Base-by-base conservation (phyloP, 768 basidiomycete species). In the Rhizopogon sp. region DNA sequence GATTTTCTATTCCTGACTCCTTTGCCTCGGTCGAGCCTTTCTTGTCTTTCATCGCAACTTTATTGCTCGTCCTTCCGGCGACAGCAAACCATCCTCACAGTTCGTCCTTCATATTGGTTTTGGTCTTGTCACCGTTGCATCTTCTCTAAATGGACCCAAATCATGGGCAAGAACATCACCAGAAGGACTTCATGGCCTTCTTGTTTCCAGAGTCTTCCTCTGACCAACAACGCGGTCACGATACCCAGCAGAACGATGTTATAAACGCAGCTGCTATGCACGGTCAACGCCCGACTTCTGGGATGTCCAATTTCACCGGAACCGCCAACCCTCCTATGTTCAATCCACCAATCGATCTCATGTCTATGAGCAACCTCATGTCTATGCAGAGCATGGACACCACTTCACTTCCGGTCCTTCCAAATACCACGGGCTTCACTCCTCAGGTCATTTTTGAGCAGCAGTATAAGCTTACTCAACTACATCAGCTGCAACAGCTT, bases 401-500 rank as follows among this genome's bases (percentile, higher is more conserved):
- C 35, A 11, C 66, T 1, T 6, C 56, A 2, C 28, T 56, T 13
- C 8, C 62, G 0, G 13, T 57, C 0, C 49, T 61, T 13, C 54
- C 67, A 16, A 55, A 68, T 49, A 55, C 61, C 6, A 46, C 70
- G 1, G 43, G 64, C 2, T 58, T 66, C 56, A 75, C 72, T 37
- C 75, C 81, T 6, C 79, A 84, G 44, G 65, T 81, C 57, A 69
- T 88, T 39, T 69, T 87, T 41, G 86, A 89, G 63, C 88, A 90
- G 61, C 88, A 91, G 67, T 81, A 89, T 72, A 87, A 86, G 66
- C 76, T 92, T 43, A 79, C 80, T 2, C 88, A 89, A 66, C 74
- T 93, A 3, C 90, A 88, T 58, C 84, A 88, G 66, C 74, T 88
- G 8, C 88, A 87, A 64, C 84, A 88, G 66, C 74, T 87, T 11